Evolutionary conservation across 2,329 filamentous ascomycete species (phyloP), one percentile per base, ranked within the genome.

Genomic region (Atkinsonella hypoxylon): DNA sequence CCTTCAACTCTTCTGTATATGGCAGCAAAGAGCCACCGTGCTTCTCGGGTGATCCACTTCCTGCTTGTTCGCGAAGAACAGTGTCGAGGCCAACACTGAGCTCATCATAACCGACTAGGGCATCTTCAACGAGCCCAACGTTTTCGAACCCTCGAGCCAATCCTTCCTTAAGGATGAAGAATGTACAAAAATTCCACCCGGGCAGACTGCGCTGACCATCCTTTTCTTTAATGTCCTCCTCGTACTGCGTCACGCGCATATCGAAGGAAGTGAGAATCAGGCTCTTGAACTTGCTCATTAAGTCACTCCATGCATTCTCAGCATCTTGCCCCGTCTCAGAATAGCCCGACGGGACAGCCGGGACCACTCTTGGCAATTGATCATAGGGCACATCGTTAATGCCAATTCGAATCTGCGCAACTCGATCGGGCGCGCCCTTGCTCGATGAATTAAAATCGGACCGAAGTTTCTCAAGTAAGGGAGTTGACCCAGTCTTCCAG

Each of bases 101-200:
- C 69, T 98, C 91, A 64, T 97, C 93, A 59, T 98, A 98, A 13
- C 89, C 89, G 4, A 93, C 87, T 39, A 98, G 71, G 3, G 93
- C 91, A 74, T 98, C 93, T 62, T 98, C 93, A 9, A 96, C 88
- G 10, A 98, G 73, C 0, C 94, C 94, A 3, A 97, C 90, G 62
- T 88, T 97, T 66, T 98, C 94, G 58, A 98, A 95, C 0, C 91
- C 94, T 57, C 88, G 79, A 1, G 93, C 91, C 36, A 98, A 71
- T 0, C 93, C 93, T 66, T 98, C 93, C 62, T 98, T 98, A 9
- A 98, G 75, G 15, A 98, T 90, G 64, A 98, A 98, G 64, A 98
- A 98, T 0, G 93, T 98, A 67, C 93, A 97, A 64, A 98, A 98
- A 62, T 98, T 98, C 93, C 93, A 98, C 0, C 93, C 93, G 0